These are phyloP conservation scores for Suillus alpinus DNA, from an alignment of 768 basidiomycete genomes.

Conservation along the genomic window DNA sequence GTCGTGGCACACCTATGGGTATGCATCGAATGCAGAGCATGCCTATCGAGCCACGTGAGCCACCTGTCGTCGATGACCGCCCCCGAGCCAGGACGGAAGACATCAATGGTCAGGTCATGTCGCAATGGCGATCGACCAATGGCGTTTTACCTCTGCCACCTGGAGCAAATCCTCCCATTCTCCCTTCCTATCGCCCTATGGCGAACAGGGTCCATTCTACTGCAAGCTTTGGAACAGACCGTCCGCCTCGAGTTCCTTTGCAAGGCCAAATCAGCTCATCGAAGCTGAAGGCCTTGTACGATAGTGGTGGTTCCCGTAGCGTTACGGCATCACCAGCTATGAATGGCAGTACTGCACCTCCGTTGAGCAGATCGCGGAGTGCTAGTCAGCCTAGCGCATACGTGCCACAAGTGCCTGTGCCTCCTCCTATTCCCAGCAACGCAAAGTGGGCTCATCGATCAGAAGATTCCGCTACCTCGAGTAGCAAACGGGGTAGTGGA, in stretches of 20 bases:
- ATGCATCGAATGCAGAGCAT: constrained; percentile 55
- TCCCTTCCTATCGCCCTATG: constrained; percentile 37
- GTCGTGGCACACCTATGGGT: constrained; percentile 72
- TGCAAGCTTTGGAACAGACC: constrained; percentile 43
- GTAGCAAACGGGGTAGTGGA: constrained; percentile 76
- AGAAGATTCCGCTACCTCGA: constrained; percentile 35
- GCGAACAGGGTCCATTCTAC: constrained; percentile 49
- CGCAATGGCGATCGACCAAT: constrained; percentile 59
- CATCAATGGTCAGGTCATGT: constrained; percentile 56
- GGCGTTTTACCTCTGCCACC: constrained; percentile 39
- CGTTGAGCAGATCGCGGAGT: constrained; percentile 62
- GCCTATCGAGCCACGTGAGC: constrained; percentile 52
- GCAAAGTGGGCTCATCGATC: constrained; percentile 47
- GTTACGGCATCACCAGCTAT: constrained; percentile 33
- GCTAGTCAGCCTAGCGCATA: constrained; percentile 79
- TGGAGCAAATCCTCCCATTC: constrained; percentile 14
- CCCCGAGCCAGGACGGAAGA: constrained; percentile 72
- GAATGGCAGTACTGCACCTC: constrained; percentile 17
- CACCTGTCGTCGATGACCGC: constrained; percentile 45
- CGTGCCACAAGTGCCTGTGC: constrained; percentile 45
- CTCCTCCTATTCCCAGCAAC: constrained; percentile 54
- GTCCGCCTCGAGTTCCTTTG: constrained; percentile 43
- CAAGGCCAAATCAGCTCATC: constrained; percentile 73
- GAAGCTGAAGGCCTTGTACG: constrained; percentile 52
- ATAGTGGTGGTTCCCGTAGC: constrained; percentile 35